Base-by-base conservation (phyloP, 805 yeast species). In the Pichia phayaonensis region DNA sequence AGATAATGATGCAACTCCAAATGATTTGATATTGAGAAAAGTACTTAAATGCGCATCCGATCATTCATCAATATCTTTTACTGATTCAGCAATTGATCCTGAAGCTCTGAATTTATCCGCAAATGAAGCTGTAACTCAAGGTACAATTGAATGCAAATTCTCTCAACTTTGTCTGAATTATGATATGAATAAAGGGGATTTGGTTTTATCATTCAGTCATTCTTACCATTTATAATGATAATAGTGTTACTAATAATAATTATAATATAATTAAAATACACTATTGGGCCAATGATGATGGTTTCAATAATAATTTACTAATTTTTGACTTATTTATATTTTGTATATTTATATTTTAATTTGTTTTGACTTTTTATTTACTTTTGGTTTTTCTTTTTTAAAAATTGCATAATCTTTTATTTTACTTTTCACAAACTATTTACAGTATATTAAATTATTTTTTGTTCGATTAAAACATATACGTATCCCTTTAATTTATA, bases 181-280 rank as follows among this genome's bases (percentile, higher is more conserved):
- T 49, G 61, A 64, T 48, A 52, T 57, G 27, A 51, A 49, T 21
- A 50, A 56, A 15, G 67, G 68, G 16, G 57, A 59, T 42, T 50
- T 65, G 40, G 62, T 61, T 29, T 54, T 65, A 34, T 60, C 61
- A 31, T 65, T 62, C 47, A 56, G 68, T 22, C 69, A 65, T 48
- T 61, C 60, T 49, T 57, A 58, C 20, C 69, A 65, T 50, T 46
- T 49, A 40, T 56, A 20, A 45, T 16, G 11, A 12, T 23, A 20
- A 34, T 15, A 34, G 8, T 34, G 34, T 31, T 56, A 20, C 41
- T 16, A 13, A 11, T 23, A 26, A 27, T 27, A 7, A 27, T 24
- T 7, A 29, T 29, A 31, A 13, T 8, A 11, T 31, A 16, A 31
- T 34, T n/a, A 8, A n/a, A n/a, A 16, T 34, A n/a, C 4, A 4